These are phyloP conservation scores for Ustilago hordei DNA, from an alignment of 1,284 basidiomycete genomes.

Conservation along the genomic window DNA sequence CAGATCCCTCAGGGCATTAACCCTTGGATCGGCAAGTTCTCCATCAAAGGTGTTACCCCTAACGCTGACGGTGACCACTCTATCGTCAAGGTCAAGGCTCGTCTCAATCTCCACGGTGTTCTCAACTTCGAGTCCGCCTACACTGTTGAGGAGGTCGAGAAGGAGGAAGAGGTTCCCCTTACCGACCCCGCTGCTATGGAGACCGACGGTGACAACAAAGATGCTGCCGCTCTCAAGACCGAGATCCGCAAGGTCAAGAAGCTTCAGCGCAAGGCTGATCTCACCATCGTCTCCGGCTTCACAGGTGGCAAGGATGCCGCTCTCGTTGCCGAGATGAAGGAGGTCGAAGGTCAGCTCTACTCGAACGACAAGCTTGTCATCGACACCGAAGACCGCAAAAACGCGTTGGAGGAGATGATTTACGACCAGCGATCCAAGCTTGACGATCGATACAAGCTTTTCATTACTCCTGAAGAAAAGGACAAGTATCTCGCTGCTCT, in stretches of 20 bases:
- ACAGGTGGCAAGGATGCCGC: slow-evolving; percentile 55
- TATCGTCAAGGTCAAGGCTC: slow-evolving; percentile 69
- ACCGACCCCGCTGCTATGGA: slow-evolving; percentile 60
- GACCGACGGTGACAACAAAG: slow-evolving; percentile 56
- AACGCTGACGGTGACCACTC: slow-evolving; percentile 68
- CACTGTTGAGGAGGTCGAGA: slow-evolving; percentile 68
- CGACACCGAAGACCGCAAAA: slow-evolving; percentile 69
- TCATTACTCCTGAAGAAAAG: slow-evolving; percentile 66
- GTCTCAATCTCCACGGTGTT: slow-evolving; percentile 68
- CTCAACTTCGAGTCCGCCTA: slow-evolving; percentile 69
- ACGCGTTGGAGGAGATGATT: slow-evolving; percentile 69
- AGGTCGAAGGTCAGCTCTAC: slow-evolving; percentile 66
- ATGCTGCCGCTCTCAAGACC: slow-evolving; percentile 62
- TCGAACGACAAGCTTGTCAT: slow-evolving; percentile 69
- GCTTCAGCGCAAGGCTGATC: slow-evolving; percentile 67
- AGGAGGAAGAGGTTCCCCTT: slow-evolving; percentile 68
- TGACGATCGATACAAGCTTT: slow-evolving; percentile 64
- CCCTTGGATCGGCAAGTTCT: slow-evolving; percentile 66
- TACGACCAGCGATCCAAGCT: slow-evolving; percentile 69
- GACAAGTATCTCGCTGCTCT: slow-evolving; percentile 63
- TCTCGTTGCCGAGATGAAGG: slow-evolving; percentile 63
- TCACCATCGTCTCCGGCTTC: slow-evolving; percentile 61
- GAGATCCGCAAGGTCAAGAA: slow-evolving; percentile 69
- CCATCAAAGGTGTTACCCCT: slow-evolving; percentile 67
- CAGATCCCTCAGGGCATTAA: slow-evolving; percentile 64